Percentiles rank a stretch among this genome's conserved stretches.
phyloP scores from a whole-genome alignment of 192 early-diverging fungal species.

The Mortierella claussenii region DNA sequence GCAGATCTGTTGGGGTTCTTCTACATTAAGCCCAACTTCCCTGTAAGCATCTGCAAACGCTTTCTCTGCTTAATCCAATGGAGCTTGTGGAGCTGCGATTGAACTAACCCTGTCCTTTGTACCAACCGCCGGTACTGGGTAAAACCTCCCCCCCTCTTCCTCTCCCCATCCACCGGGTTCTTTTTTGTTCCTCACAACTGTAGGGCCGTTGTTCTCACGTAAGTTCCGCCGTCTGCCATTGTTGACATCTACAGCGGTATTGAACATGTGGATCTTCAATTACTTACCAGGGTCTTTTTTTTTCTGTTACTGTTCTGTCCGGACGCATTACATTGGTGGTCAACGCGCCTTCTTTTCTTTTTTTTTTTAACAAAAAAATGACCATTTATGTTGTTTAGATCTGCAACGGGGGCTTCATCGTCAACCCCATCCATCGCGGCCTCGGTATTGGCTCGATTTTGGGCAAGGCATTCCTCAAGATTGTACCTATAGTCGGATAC shows the following conservation, averaged over 20 bases:
- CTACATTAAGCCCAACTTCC: slow-evolving; percentile 86
- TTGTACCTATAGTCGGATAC: slow-evolving; percentile 78
- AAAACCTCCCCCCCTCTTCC: not conserved
- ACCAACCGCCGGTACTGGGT: not conserved
- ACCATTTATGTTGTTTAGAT: too few species aligned
- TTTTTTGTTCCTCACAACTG: not conserved
- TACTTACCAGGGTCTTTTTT: too few species aligned
- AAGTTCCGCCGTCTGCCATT: slow-evolving; percentile 4
- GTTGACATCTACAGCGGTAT: too few species aligned
- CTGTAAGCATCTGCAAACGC: slow-evolving; percentile 60
- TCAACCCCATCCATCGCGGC: slow-evolving; percentile 54
- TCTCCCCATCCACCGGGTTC: not conserved
- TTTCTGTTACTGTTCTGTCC: too few species aligned
- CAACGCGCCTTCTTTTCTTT: too few species aligned
- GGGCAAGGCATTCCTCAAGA: slow-evolving; percentile 66
- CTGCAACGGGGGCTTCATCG: slow-evolving; percentile 82
- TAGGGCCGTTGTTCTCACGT: slow-evolving; percentile 50
- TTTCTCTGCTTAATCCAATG: too few species aligned
- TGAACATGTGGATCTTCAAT: too few species aligned
- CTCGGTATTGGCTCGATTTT: slow-evolving; percentile 71
- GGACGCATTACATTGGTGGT: too few species aligned
- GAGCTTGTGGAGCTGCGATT: not conserved
- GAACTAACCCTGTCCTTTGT: not conserved
- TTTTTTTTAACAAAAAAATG: slow-evolving; percentile 3
- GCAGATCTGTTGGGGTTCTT: slow-evolving; percentile 70